phyloP scores from a whole-genome alignment of 2,329 filamentous ascomycete genomes.

The Colletotrichum cordylinicola region DNA sequence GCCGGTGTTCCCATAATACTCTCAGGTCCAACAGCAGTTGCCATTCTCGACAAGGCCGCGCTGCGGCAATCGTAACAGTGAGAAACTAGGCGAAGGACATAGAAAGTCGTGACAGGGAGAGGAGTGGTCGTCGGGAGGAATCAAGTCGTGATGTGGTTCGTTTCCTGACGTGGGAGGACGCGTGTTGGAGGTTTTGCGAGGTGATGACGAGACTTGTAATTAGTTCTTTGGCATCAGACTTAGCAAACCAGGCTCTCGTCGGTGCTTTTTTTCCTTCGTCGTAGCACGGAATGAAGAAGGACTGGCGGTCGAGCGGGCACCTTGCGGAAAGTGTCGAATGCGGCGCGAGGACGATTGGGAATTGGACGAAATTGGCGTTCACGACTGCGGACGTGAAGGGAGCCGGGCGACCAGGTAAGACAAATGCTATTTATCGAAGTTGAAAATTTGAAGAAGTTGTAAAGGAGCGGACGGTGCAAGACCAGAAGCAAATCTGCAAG shows the following conservation, averaged over 20 bases:
- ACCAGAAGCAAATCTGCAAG: slow-evolving; percentile 59
- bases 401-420: slow-evolving; percentile 26
- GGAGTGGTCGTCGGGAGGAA: not conserved
- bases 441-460: slow-evolving; percentile 20
- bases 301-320: not conserved
- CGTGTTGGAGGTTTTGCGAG: not conserved
- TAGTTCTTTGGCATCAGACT: slow-evolving; percentile 7
- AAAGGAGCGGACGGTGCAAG: slow-evolving; percentile 40
- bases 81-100: slow-evolving; percentile 49
- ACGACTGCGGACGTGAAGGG: slow-evolving; percentile 15
- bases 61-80: slow-evolving; percentile 52
- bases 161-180: slow-evolving; percentile 3
- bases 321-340: slow-evolving; percentile 1
- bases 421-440: slow-evolving; percentile 24
- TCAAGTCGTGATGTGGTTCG: slow-evolving; percentile 1
- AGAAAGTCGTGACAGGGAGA: slow-evolving; percentile 27
- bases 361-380: slow-evolving; percentile 22
- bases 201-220: slow-evolving; percentile 6
- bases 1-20: slow-evolving; percentile 33
- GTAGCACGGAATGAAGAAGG: not conserved
- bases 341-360: slow-evolving; percentile 17
- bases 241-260: not conserved
- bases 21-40: slow-evolving; percentile 44
- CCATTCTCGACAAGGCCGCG: slow-evolving; percentile 51
- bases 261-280: not conserved